Evolutionary conservation across 495 filamentous ascomycete genomes (phyloP).

Genomic region (Xylaria sp.): DNA sequence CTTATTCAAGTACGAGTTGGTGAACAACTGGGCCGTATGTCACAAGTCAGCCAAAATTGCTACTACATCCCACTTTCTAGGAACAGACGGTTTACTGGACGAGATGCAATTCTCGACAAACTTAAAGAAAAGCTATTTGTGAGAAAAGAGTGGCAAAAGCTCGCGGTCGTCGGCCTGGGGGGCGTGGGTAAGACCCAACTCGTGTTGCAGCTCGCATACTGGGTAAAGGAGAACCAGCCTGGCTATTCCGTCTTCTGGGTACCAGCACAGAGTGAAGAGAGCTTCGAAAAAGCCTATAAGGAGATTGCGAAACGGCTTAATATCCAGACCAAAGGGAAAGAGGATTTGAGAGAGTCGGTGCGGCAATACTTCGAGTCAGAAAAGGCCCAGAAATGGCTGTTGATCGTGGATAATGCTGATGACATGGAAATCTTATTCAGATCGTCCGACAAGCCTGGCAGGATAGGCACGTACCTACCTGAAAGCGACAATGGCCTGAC

Average conservation of each 20-base stretch:
- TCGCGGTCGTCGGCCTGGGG: slow-evolving; percentile 47
- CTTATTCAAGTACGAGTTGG: neutral
- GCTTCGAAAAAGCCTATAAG: slow-evolving; percentile 54
- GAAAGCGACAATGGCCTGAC: slow-evolving; percentile 38
- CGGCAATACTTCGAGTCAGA: slow-evolving; percentile 28
- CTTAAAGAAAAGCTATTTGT: slow-evolving; percentile 34
- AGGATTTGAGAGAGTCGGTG: slow-evolving; percentile 35
- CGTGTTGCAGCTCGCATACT: slow-evolving; percentile 54
- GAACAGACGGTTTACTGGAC: slow-evolving; percentile 44
- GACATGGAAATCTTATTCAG: slow-evolving; percentile 27
- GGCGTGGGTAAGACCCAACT: slow-evolving; percentile 62
- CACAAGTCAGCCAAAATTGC: neutral
- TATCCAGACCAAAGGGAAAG: slow-evolving; percentile 20
- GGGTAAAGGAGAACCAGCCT: slow-evolving; percentile 39
- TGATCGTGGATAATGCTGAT: slow-evolving; percentile 47
- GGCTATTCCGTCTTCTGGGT: slow-evolving; percentile 61
- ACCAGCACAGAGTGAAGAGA: slow-evolving; percentile 45
- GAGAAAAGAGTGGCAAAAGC: slow-evolving; percentile 27
- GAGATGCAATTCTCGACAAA: slow-evolving; percentile 32
- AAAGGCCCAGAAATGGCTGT: slow-evolving; percentile 38
- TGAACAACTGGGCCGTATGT: neutral
- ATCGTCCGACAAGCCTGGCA: neutral
- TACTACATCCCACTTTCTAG: slow-evolving; percentile 34
- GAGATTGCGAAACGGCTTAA: slow-evolving; percentile 45
- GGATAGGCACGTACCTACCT: slow-evolving; percentile 42